phyloP scores from a whole-genome alignment of 2,329 filamentous ascomycete species.

The Dactylellina drechsleri region DNA sequence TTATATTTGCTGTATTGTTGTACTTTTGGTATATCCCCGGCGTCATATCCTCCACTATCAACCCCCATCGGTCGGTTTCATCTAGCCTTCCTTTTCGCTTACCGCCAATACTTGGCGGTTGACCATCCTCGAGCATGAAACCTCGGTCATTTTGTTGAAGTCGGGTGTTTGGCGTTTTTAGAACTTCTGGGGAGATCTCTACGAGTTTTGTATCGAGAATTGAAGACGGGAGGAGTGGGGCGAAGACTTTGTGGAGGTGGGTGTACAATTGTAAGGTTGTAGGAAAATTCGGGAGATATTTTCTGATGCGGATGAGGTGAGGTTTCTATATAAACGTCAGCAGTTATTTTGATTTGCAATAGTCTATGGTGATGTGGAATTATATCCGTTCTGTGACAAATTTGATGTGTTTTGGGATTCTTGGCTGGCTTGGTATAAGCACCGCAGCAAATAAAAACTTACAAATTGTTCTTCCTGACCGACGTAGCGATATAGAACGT shows the following conservation, averaged over 20 bases:
- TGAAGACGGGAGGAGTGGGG: constrained; percentile 56
- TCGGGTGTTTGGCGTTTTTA: constrained; percentile 55
- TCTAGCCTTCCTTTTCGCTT: constrained; percentile 55
- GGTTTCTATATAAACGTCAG: constrained; percentile 39
- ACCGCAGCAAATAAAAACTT: constrained; percentile 1
- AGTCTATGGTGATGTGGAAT: neutral
- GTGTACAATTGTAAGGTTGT: constrained; percentile 57
- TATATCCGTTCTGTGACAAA: neutral
- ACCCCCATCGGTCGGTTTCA: constrained; percentile 56
- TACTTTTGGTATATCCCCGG: constrained; percentile 51
- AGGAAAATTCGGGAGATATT: constrained; percentile 57
- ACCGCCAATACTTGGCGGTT: constrained; percentile 12
- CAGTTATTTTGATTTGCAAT: neutral
- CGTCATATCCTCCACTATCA: constrained; percentile 59
- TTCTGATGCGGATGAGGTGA: constrained; percentile 57
- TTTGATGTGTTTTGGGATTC: neutral
- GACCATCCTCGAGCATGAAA: constrained; percentile 15
- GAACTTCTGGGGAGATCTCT: constrained; percentile 54
- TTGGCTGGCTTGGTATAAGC: neutral
- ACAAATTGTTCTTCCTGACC: constrained; percentile 49
- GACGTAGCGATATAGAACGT: constrained; percentile 58
- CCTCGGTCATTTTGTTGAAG: constrained; percentile 50
- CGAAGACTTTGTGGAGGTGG: constrained; percentile 56
- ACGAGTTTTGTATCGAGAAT: constrained; percentile 57
- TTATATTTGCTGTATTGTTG: constrained; percentile 5